Evolutionary conservation across 345 rosid genomes (phyloP), one percentile per base, ranked within the genome.

Genomic region (Brassica carinata): DNA sequence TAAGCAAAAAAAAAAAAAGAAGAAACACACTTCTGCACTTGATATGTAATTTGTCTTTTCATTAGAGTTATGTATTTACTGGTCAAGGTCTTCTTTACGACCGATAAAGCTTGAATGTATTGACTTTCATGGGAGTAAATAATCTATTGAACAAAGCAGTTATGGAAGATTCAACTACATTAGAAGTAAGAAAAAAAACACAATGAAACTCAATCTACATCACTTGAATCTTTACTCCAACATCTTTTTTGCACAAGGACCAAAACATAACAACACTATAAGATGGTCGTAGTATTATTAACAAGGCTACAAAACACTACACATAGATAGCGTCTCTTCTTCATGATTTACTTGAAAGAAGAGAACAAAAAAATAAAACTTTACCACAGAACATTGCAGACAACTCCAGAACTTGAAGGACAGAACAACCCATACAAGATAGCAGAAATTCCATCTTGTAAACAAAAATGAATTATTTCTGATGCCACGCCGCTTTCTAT

Each of bases 271-370:
- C 51, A 75, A 67, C 31, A 40, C 48, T 61, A 69, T 62, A 65
- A 45, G 57, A 72, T 67, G 69, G 45, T 62, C 58, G 17, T 18
- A 45, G 62, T 45, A 67, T 73, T 79, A 59, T 79, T 67, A 30
- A 45, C 33, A 19, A 61, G 69, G 70, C 74, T 70, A 74, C 67
- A 68, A 73, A 76, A 7, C 33, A 66, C 64, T 55, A 72, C 80
- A 75, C 40, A 71, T 4, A 71, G 55, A 51, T 51, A 0, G 27
- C 48, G 45, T 71, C 59, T 36, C 75, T 53, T 48, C 70, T 68
- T 33, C 65, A 67, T 61, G 55, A 40, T 79, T 45, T 34, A 73
- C 15, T 66, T 51, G 5, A 57, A 29, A 73, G 68, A 65, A 55
- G 61, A 57, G 38, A 26, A 3, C 30, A 31, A 6, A 63, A 55